Conservation (phyloP, 2,329 filamentous ascomycete species). For the Fusarium oligoseptatum region DNA sequence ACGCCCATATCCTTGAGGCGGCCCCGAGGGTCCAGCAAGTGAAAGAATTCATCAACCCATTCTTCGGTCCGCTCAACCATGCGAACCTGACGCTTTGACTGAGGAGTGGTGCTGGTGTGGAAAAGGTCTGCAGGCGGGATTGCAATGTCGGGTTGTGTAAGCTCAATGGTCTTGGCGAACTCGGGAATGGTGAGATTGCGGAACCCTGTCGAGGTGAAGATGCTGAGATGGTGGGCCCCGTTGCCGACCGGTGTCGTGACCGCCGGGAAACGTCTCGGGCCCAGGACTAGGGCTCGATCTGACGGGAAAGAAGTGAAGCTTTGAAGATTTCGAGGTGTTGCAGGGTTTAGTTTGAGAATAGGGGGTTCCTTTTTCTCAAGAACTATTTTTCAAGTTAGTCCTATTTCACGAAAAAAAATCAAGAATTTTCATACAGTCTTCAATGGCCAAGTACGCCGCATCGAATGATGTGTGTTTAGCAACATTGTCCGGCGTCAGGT, state of each 20-base stretch:
- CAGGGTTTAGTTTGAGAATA: conserved; percentile 58
- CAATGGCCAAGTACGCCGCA: conserved; percentile 84
- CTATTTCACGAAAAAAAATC: not conserved
- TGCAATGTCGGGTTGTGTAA: conserved; percentile 83
- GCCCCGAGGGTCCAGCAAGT: conserved; percentile 46
- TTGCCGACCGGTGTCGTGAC: conserved; percentile 80
- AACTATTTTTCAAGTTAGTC: conserved; percentile 56
- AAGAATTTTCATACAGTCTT: conserved; percentile 81
- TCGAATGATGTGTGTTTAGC: conserved; percentile 72
- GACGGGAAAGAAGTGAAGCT: conserved; percentile 81
- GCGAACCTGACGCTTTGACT: conserved; percentile 80
- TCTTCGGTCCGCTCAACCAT: conserved; percentile 89
- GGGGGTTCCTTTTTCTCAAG: conserved; percentile 67
- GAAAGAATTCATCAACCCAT: conserved; percentile 80
- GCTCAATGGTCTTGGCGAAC: conserved; percentile 74
- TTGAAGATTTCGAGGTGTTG: conserved; percentile 72
- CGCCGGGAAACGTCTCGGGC: conserved; percentile 81
- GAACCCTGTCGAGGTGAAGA: conserved; percentile 91
- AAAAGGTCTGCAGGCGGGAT: conserved; percentile 82
- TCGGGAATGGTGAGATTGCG: conserved; percentile 75
- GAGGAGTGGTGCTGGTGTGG: conserved; percentile 63
- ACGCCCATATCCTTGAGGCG: conserved; percentile 48
- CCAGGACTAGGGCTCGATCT: conserved; percentile 77
- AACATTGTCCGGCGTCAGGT: conserved; percentile 89
- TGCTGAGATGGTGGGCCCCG: conserved; percentile 76